Percentiles rank a stretch among this genome's conserved stretches.
Evolutionary conservation across 805 yeast species (phyloP).

Genomic region (Metschnikowia vanudenii): DNA sequence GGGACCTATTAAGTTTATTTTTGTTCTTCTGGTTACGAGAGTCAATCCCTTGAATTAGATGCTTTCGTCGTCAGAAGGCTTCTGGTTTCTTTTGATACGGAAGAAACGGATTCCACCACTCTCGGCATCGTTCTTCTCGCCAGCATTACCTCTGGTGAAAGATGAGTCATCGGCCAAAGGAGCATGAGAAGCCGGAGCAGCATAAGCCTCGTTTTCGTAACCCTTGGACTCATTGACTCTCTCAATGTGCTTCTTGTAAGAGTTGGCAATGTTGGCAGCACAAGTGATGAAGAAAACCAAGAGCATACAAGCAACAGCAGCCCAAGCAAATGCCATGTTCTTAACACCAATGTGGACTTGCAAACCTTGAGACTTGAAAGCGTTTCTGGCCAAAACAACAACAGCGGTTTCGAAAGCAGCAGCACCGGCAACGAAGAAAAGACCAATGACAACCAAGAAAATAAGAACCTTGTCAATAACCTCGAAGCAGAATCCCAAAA

Average conservation of each 20-base stretch:
- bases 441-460: conserved; percentile 50
- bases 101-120: conserved; percentile 70
- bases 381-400: conserved; percentile 68
- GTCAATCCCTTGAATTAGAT: conserved; percentile 24
- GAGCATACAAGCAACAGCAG: conserved; percentile 54
- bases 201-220: conserved; percentile 23
- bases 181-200: conserved; percentile 16
- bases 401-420: conserved; percentile 75
- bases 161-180: conserved; percentile 40
- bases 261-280: conserved; percentile 46
- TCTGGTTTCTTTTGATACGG: conserved; percentile 60
- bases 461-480: conserved; percentile 55
- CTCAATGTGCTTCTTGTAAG: conserved; percentile 51
- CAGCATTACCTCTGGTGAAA: conserved; percentile 39
- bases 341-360: conserved; percentile 53
- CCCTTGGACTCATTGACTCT: conserved; percentile 29
- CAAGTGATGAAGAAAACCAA: conserved; percentile 53
- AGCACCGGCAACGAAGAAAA: conserved; percentile 57
- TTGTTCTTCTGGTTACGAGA: too few species aligned
- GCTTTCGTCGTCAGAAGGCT: conserved; percentile 44
- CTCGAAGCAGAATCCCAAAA: conserved; percentile 56
- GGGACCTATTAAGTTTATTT: too few species aligned
- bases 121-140: conserved; percentile 40
- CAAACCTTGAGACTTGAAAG: conserved; percentile 52
- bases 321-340: conserved; percentile 68